Evolutionary conservation across 805 yeast genomes (phyloP).

Genomic region (Pichia insulana): DNA sequence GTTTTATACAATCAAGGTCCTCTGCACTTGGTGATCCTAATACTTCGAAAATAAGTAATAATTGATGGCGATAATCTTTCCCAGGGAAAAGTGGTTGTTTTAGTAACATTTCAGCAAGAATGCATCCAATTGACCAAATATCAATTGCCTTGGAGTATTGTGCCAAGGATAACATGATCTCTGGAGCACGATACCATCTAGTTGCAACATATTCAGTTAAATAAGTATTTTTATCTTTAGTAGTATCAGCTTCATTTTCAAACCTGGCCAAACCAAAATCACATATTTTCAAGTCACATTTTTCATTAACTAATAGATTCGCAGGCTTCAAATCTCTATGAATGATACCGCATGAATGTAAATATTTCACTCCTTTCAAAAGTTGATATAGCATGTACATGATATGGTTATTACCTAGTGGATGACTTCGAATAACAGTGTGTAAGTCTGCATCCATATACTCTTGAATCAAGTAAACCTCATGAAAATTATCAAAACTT

Average conservation of each 20-base stretch:
- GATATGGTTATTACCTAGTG: constrained; percentile 55
- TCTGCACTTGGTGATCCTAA: constrained; percentile 69
- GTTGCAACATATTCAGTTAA: constrained; percentile 81
- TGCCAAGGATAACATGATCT: constrained; percentile 66
- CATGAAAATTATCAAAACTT: constrained; percentile 50
- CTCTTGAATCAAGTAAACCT: constrained; percentile 70
- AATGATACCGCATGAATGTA: constrained; percentile 65
- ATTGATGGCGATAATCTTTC: constrained; percentile 61
- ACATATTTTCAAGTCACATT: constrained; percentile 69
- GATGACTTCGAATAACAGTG: constrained; percentile 48
- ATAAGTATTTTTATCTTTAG: constrained; percentile 27
- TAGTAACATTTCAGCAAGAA: constrained; percentile 58
- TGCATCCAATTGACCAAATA: constrained; percentile 76
- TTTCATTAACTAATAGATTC: constrained; percentile 54
- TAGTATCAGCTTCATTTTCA: constrained; percentile 30
- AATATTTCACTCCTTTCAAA: constrained; percentile 57
- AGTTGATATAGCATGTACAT: constrained; percentile 67
- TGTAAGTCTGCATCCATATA: constrained; percentile 71
- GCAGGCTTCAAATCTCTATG: constrained; percentile 76
- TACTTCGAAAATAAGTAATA: constrained; percentile 55
- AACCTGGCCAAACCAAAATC: constrained; percentile 70
- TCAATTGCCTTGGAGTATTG: constrained; percentile 72
- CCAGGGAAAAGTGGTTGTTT: constrained; percentile 69
- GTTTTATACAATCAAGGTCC: constrained; percentile 65
- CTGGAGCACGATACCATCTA: constrained; percentile 81